phyloP scores from a whole-genome alignment of 2,329 filamentous ascomycete genomes.

The Magnaporthiopsis incrustans region DNA sequence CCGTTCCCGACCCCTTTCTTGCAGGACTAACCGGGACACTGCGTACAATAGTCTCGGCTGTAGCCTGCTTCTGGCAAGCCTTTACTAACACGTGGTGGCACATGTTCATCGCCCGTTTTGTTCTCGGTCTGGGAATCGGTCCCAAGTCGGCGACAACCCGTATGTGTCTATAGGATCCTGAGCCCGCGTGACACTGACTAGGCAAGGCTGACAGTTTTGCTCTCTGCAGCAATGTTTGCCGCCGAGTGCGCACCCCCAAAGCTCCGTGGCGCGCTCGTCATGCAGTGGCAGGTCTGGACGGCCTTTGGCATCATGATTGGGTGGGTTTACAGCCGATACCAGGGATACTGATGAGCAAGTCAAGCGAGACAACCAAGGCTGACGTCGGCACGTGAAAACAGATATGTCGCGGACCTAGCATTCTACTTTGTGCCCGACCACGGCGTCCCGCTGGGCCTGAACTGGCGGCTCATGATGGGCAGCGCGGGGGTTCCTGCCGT shows the following conservation, averaged over 20 bases:
- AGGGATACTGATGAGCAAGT: not conserved
- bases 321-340: not conserved
- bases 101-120: slow-evolving; percentile 63
- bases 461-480: slow-evolving; percentile 64
- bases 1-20: too few species aligned
- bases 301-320: slow-evolving; percentile 20
- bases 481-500: slow-evolving; percentile 57
- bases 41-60: slow-evolving; percentile 9
- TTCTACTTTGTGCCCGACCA: slow-evolving; percentile 49
- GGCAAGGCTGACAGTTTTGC: too few species aligned
- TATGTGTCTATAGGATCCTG: slow-evolving; percentile 19
- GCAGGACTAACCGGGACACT: not conserved
- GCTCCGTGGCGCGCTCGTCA: slow-evolving; percentile 61
- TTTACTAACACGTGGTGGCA: slow-evolving; percentile 49
- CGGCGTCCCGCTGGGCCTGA: slow-evolving; percentile 42
- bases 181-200: too few species aligned
- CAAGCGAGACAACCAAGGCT: slow-evolving; percentile 13
- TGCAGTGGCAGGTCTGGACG: slow-evolving; percentile 45
- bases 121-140: slow-evolving; percentile 62
- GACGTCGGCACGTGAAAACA: not conserved
- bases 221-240: slow-evolving; percentile 46
- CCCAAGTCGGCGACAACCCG: slow-evolving; percentile 60
- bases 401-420: slow-evolving; percentile 51
- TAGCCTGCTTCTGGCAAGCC: slow-evolving; percentile 34
- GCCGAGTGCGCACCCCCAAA: slow-evolving; percentile 58